phyloP scores from a whole-genome alignment of 2,329 filamentous ascomycete genomes.

The Penicillium brasilianum region DNA sequence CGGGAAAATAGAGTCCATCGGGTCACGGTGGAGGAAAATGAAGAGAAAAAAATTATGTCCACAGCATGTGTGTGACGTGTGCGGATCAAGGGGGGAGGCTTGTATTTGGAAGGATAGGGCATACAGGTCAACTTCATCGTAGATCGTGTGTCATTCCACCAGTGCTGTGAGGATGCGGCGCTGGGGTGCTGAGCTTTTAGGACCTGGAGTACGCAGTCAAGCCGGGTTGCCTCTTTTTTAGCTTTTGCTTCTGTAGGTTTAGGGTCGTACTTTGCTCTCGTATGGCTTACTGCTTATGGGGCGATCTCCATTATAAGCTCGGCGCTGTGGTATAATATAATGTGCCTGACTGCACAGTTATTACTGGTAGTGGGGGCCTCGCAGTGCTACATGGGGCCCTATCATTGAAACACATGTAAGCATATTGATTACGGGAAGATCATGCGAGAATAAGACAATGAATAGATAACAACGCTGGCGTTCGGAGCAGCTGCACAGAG shows the following conservation, averaged over 20 bases:
- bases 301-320: background rate
- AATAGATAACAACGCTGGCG: background rate
- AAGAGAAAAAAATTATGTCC: too few relatives aligned
- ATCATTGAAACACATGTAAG: conserved; percentile 2
- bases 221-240: background rate
- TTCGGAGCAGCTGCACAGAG: background rate
- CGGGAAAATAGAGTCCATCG: conserved; percentile 17
- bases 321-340: background rate
- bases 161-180: background rate
- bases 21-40: background rate
- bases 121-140: too few relatives aligned
- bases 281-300: background rate
- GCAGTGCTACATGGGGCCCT: background rate
- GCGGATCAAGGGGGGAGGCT: too few relatives aligned
- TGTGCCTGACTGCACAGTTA: background rate
- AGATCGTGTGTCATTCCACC: too few relatives aligned
- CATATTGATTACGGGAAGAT: background rate
- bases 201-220: background rate
- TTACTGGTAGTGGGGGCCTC: conserved; percentile 19
- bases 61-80: too few relatives aligned
- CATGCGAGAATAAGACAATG: background rate
- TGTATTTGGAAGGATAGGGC: too few relatives aligned
- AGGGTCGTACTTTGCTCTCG: background rate
- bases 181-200: background rate
- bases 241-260: background rate